Base-by-base conservation (phyloP, 1,284 basidiomycete species). In the Ganoderma multipileum region DNA sequence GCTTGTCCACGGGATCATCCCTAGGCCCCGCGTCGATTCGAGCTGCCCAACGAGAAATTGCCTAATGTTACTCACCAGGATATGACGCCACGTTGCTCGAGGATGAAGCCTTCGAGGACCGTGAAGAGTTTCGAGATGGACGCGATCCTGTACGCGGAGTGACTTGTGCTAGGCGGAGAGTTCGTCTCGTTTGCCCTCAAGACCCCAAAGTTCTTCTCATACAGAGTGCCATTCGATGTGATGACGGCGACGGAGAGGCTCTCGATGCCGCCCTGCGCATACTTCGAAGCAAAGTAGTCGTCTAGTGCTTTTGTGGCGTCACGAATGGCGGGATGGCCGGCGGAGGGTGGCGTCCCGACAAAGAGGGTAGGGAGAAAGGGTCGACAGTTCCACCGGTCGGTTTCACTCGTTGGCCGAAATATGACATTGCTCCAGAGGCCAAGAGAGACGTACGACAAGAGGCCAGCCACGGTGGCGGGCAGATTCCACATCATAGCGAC, bases 51-150 rank as follows among this genome's bases (percentile, higher is more conserved):
- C 20, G 3, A 26, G 11, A 26, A 12, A 20, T 26, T 12, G 9
- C 26, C 11, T 7, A 12, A 30, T n/a, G 42, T 7, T 14, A 58
- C 77, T 47, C 70, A 86, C 85, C 84, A 81, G 41, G 75, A 80
- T 52, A 87, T 73, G 5, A 78, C 70, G 1, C 83, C 84, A 44
- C 77, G 77, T 71, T 86, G 81, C 36, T 83, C 80, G 33, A 87
- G 76, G 18, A 87, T 81, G 41, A 84, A 72, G 0, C 83, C 84
- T 69, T 87, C 84, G 1, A 86, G 71, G 0, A 81, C 80, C 6
- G 81, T 81, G 71, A 86, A 86, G 70, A 87, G 76, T 72, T 87
- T 87, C 3, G 83, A 81, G 62, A 86, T 81, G 52, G 83, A 85
- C 0, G 84, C 84, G 26, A 86, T 76, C 38, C 71, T 68, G 47